Evolutionary conservation across 495 filamentous ascomycete genomes (phyloP).

Genomic region (Copromyces sp.): DNA sequence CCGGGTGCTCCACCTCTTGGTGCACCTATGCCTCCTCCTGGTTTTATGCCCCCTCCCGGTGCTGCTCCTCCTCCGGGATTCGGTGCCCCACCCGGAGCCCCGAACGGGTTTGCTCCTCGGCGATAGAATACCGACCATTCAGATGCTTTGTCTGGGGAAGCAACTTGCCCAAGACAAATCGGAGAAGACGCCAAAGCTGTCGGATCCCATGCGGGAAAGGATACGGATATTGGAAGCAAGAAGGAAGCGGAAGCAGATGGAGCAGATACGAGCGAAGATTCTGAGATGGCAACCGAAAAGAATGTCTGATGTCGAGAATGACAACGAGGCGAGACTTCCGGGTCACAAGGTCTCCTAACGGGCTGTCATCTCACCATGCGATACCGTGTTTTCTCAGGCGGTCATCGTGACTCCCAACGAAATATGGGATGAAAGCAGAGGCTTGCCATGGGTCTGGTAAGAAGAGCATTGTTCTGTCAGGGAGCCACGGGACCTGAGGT

Average conservation of each 20-base stretch:
- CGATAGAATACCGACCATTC: constrained; percentile 1
- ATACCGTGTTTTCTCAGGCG: neutral
- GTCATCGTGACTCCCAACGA: neutral
- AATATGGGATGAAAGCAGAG: neutral
- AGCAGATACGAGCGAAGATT: neutral
- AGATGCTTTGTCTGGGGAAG: neutral
- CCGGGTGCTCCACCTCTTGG: constrained; percentile 19
- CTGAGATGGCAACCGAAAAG: neutral
- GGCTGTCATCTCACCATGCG: neutral
- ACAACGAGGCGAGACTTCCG: neutral
- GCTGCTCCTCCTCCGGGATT: constrained; percentile 13
- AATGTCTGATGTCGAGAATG: neutral
- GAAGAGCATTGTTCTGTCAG: neutral
- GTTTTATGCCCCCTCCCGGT: constrained; percentile 20
- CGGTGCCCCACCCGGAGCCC: constrained; percentile 6
- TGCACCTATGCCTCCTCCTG: constrained; percentile 18
- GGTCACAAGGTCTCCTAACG: neutral
- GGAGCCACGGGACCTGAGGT: neutral
- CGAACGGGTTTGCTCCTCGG: constrained; percentile 9
- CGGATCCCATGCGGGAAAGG: neutral
- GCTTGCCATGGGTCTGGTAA: neutral
- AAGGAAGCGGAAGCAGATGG: neutral
- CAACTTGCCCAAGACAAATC: neutral
- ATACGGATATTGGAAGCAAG: neutral
- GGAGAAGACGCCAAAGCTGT: neutral